These are phyloP conservation scores for Glycine soja DNA, from an alignment of 306 rosid species.

Conservation along the genomic window DNA sequence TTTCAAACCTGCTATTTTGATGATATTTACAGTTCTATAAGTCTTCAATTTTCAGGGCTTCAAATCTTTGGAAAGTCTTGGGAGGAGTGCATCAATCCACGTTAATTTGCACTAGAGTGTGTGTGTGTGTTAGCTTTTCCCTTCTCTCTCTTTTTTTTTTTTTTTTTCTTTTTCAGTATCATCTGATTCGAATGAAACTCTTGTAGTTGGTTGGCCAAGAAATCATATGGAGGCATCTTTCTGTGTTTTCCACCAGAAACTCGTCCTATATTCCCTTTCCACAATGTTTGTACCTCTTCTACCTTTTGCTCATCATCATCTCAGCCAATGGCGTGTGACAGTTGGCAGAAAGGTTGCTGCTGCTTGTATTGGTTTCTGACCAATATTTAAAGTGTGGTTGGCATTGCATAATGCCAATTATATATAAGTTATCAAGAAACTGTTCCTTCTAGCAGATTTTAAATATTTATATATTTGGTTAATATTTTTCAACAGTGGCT, in stretches of 20 bases:
- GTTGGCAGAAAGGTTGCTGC: constrained; percentile 49
- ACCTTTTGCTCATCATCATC: constrained; percentile 18
- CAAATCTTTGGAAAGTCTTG: constrained; percentile 62
- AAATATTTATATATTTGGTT: constrained; percentile 32
- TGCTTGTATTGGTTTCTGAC: constrained; percentile 47
- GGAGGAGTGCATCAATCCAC: constrained; percentile 59
- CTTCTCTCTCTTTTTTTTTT: not conserved
- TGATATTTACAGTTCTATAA: constrained; percentile 7
- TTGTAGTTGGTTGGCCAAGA: constrained; percentile 29
- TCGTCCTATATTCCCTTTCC: constrained; percentile 50
- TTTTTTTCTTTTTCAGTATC: not conserved
- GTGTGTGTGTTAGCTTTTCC: not conserved
- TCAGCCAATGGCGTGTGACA: constrained; percentile 46
- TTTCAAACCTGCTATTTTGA: not conserved
- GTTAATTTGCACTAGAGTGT: constrained; percentile 42
- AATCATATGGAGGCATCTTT: constrained; percentile 46
- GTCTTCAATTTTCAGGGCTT: constrained; percentile 51
- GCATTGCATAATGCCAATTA: constrained; percentile 26
- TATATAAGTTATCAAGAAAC: constrained; percentile 36
- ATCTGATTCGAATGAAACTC: constrained; percentile 34
- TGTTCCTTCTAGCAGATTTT: constrained; percentile 39
- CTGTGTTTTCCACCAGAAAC: constrained; percentile 46
- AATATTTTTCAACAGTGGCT: constrained; percentile 35
- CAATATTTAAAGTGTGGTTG: constrained; percentile 48
- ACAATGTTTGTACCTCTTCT: constrained; percentile 28